A percentile compares a stretch with the other conserved stretches of the same genome.
These are phyloP conservation scores for Pseudocercospora vitis DNA, from an alignment of 2,329 filamentous ascomycete genomes.

Conservation along the genomic window DNA sequence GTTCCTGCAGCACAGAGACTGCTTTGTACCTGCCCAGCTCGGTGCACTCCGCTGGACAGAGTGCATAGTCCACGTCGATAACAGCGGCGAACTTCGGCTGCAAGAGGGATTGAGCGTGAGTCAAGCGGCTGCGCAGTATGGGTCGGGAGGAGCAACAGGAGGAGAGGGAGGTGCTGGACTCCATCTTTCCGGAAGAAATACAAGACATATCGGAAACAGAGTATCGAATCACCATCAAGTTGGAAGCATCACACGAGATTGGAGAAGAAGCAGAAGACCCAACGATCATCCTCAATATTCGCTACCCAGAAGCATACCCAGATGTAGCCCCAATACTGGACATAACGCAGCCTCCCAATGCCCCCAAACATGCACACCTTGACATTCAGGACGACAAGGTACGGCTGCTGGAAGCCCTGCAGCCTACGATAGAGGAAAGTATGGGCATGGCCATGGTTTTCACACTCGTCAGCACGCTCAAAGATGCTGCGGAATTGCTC, in stretches of 20 bases:
- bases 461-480: constrained; percentile 80
- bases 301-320: constrained; percentile 87
- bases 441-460: constrained; percentile 98
- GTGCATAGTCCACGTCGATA: constrained; percentile 1
- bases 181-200: constrained; percentile 97
- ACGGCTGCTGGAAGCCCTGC: constrained; percentile 67
- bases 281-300: constrained; percentile 76
- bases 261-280: constrained; percentile 61
- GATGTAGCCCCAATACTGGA: constrained; percentile 83
- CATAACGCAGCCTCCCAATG: constrained; percentile 70
- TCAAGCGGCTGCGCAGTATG: constrained; percentile 38
- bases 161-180: constrained; percentile 95
- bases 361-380: constrained; percentile 69
- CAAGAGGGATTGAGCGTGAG: constrained; percentile 2
- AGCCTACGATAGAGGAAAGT: constrained; percentile 82
- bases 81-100: constrained; percentile 8
- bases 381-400: constrained; percentile 78
- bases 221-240: constrained; percentile 79
- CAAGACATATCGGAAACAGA: constrained; percentile 90
- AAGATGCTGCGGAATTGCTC: constrained; percentile 86
- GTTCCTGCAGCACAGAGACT: constrained; percentile 2
- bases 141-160: constrained; percentile 82
- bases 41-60: constrained; percentile 7
- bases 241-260: constrained; percentile 59
- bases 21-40: constrained; percentile 9